Base-by-base conservation (phyloP, 2,329 filamentous ascomycete species). In the Fusarium redolens region DNA sequence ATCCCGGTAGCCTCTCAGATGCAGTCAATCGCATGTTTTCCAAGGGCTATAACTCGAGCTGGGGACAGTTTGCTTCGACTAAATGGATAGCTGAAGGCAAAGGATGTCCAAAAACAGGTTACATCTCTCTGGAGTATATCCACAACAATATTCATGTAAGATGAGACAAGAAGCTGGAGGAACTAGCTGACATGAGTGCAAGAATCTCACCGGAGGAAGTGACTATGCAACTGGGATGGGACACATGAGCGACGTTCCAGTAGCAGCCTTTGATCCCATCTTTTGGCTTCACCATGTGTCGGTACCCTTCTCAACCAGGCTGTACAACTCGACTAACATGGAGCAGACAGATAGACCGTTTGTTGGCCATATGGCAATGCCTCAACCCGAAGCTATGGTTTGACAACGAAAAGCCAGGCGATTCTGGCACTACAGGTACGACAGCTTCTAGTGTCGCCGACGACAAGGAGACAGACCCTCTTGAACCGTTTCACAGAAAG, bases 131-230 rank as follows among this genome's bases (percentile, higher is more conserved):
- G 1, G 62, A 52, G 37, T 69, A 67, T 10, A 69, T 68, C 5
- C 65, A 67, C 15, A 68, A 67, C 1, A 62, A 67, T 7, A 28
- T 67, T 0, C 56, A 68, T 12, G 56, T 62, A 18, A 30, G 62
- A 25, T 1, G 15, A 2, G 2, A 7, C 0, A 4, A 3, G 0
- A 1, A 5, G 12, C 1, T 6, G 5, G 4, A 0, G 5, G 1
- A 7, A 4, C 12, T 31, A 0, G 10, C 45, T 61, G 14, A 65
- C 28, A 0, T 8, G 14, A 3, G 4, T 4, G 2, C 3, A 41
- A 57, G 62, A 44, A 66, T n/a, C 7, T 66, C 11, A 20, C 38
- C 0, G 50, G 60, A 3, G 60, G 60, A 0, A 47, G 40, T 7
- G 62, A 47, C 20, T 65, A 63, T 30, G 1, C 47, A 0, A 37